phyloP scores from a whole-genome alignment of 371 early-diverging fungal species.

The Mucor lusitanicus region DNA sequence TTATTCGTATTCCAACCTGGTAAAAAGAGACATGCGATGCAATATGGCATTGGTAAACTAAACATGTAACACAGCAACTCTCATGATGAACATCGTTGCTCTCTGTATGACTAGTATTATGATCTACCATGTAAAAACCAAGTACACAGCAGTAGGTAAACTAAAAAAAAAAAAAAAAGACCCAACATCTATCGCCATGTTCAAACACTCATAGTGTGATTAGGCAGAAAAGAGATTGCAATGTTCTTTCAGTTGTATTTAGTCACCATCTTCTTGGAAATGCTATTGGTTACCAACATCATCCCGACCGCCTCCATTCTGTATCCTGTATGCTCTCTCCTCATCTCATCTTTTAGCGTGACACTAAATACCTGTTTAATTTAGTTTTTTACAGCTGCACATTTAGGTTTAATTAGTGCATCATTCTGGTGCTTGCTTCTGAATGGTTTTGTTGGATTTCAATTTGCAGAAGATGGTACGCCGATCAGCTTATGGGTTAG shows the following conservation, averaged over 20 bases:
- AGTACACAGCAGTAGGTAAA: constrained; percentile 91
- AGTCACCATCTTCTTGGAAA: constrained; percentile 69
- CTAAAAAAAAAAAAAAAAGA: constrained; percentile 10
- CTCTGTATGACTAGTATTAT: constrained; percentile 87
- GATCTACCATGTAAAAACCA: constrained; percentile 88
- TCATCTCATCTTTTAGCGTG: neutral
- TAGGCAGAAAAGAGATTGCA: constrained; percentile 88
- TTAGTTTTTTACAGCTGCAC: constrained; percentile 78
- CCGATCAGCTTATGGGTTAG: constrained; percentile 59
- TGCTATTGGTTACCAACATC: constrained; percentile 78
- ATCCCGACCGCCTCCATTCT: constrained; percentile 72
- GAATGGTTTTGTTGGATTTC: constrained; percentile 91
- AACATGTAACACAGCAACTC: constrained; percentile 44
- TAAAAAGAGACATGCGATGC: constrained; percentile 31
- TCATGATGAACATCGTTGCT: constrained; percentile 79
- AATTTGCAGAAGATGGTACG: constrained; percentile 93
- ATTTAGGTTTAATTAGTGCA: constrained; percentile 72
- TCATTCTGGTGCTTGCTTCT: constrained; percentile 82
- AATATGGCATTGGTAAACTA: neutral
- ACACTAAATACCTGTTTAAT: constrained; percentile 9
- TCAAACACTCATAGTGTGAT: neutral
- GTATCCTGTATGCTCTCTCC: constrained; percentile 63
- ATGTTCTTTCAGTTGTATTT: constrained; percentile 90
- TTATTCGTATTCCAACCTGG: constrained; percentile 90
- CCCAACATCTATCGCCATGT: neutral